Evolutionary conservation across 352 stramenopile species (phyloP), one percentile per base, ranked within the genome.

Genomic region (Elongisporangium senticosum): DNA sequence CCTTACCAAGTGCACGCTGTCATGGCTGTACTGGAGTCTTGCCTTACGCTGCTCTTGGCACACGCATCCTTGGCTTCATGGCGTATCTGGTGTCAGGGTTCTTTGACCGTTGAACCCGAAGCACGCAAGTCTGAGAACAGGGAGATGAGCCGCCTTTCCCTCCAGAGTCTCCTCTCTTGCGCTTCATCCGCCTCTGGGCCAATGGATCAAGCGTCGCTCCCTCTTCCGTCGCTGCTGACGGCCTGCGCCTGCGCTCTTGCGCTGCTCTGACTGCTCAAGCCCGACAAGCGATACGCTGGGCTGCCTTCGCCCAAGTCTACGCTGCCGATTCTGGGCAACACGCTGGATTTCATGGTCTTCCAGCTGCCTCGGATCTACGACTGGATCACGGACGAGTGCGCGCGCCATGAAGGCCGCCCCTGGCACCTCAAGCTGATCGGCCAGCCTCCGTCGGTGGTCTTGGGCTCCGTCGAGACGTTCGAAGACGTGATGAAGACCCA

Each of bases 401-500:
- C 72, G 37, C 47, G 59, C 19, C 71, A 74, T 48, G 59, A 69
- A 15, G 68, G 73, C 8, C 63, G 61, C 15, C 67, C 70, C 21
- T 83, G 73, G 71, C 65, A 68, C 3, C 64, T 83, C 24, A 47
- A 70, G 50, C 37, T 74, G 15, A 7, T 83, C 2, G 73, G 73
- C 7, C 59, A 63, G 20, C 68, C 73, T 17, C 73, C 71, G 19
- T 54, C 75, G 14, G 66, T 79, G 48, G 70, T 82, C 21, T 47
- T 82, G 7, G 68, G 66, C 61, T 69, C 59, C 33, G 58, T 69
- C 49, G 66, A 77, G 28, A 53, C 40, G 33, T 78, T 79, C 48
- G 71, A 83, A 37, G 73, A 83, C 51, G 63, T 79, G 22, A 54
- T 77, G 5, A 75, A 79, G 59, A 77, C 67, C 19, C 68, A 89